These are phyloP conservation scores for Crucibulum laeve DNA, from an alignment of 768 basidiomycete genomes.

Conservation along the genomic window DNA sequence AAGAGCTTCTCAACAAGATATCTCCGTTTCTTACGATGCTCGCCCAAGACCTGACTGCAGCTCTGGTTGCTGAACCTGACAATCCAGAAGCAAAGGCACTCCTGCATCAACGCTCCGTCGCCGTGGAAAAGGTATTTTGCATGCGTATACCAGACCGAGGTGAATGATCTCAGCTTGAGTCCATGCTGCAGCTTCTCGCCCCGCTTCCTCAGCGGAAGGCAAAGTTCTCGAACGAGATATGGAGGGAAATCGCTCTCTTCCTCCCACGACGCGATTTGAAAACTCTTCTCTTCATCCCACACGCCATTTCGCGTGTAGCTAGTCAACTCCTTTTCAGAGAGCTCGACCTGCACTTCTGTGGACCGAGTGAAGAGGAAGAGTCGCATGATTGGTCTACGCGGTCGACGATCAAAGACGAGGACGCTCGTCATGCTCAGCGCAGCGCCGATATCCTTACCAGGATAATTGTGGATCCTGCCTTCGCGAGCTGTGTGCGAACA, in stretches of 20 bases:
- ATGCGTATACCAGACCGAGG: not conserved
- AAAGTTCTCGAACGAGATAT: conserved; percentile 64
- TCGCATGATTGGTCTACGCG: conserved; percentile 9
- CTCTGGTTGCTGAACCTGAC: conserved; percentile 59
- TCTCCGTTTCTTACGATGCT: not conserved
- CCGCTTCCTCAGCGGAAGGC: conserved; percentile 41
- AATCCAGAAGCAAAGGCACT: conserved; percentile 65
- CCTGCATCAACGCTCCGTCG: conserved; percentile 49
- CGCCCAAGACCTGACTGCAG: conserved; percentile 59
- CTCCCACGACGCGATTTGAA: conserved; percentile 64
- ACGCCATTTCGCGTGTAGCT: conserved; percentile 63
- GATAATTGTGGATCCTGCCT: conserved; percentile 55
- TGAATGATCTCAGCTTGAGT: not conserved
- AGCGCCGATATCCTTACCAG: conserved; percentile 69
- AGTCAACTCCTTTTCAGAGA: conserved; percentile 63
- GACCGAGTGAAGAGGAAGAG: conserved; percentile 18
- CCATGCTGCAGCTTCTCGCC: conserved; percentile 28
- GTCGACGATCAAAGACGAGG: conserved; percentile 27
- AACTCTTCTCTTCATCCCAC: conserved; percentile 58
- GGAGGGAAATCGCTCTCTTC: conserved; percentile 63
- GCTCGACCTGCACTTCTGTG: conserved; percentile 59
- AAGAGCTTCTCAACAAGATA: conserved; percentile 1
- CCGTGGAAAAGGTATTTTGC: conserved; percentile 49
- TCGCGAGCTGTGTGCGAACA: conserved; percentile 54
- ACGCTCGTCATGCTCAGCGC: conserved; percentile 53